A percentile compares a stretch with the other conserved stretches of the same genome.
phyloP scores from a whole-genome alignment of 106 monocot species.

The Phalaenopsis aphrodite region DNA sequence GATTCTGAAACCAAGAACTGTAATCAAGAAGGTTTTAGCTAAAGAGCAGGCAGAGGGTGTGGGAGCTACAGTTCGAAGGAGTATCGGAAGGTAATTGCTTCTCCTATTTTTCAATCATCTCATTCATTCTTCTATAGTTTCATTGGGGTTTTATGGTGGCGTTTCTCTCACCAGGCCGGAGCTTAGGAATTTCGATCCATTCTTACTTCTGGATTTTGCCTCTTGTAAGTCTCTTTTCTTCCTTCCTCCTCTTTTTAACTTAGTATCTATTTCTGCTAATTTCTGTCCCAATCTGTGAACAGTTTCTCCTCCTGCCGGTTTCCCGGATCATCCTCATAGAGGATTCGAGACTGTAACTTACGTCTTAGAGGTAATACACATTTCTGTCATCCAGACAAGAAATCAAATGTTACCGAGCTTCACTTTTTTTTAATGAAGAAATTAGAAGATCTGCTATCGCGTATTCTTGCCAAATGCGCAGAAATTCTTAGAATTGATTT shows the following conservation, averaged over 20 bases:
- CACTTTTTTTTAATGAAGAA: too few relatives aligned
- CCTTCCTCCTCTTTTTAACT: not conserved
- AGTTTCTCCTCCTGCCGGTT: slow-evolving; percentile 60
- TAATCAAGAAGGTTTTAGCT: slow-evolving; percentile 47
- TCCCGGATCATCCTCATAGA: slow-evolving; percentile 78
- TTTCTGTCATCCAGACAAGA: not conserved
- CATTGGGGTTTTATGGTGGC: not conserved
- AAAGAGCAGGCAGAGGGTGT: slow-evolving; percentile 60
- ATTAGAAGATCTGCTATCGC: too few relatives aligned
- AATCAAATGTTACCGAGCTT: not conserved
- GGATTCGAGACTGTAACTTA: slow-evolving; percentile 79
- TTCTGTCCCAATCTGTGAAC: slow-evolving; percentile 4
- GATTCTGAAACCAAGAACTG: slow-evolving; percentile 40
- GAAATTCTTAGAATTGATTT: too few relatives aligned
- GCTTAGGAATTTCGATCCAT: slow-evolving; percentile 61
- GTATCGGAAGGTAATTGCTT: slow-evolving; percentile 53
- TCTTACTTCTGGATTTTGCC: slow-evolving; percentile 56
- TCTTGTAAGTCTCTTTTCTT: slow-evolving; percentile 24
- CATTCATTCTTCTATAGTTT: not conserved
- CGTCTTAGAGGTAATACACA: slow-evolving; percentile 42
- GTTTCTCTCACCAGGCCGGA: slow-evolving; percentile 30
- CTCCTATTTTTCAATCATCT: not conserved
- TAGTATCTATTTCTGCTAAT: not conserved
- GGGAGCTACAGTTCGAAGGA: slow-evolving; percentile 65
- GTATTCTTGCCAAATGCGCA: too few relatives aligned